These are phyloP conservation scores for Prunus padus DNA, from an alignment of 306 rosid species.

Conservation along the genomic window DNA sequence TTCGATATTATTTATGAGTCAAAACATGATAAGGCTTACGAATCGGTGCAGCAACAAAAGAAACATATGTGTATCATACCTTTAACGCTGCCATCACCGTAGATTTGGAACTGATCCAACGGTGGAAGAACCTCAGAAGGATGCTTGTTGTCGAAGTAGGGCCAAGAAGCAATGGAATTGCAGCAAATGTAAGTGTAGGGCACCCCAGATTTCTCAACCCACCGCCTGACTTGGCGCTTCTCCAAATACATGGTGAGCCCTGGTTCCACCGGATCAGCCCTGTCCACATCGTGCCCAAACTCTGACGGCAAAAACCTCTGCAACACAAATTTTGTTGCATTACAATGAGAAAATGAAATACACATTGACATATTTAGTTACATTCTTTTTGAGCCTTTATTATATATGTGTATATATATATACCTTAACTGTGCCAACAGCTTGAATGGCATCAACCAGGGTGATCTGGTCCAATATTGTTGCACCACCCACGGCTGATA, in stretches of 20 bases:
- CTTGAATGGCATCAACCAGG: conserved; percentile 50
- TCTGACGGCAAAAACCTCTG: conserved; percentile 77
- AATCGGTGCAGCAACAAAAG: too few relatives aligned
- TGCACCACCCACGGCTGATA: conserved; percentile 54
- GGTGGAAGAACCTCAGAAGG: conserved; percentile 64
- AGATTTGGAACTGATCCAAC: conserved; percentile 53
- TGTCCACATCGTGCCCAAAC: conserved; percentile 72
- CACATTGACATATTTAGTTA: background rate
- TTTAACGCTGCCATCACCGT: conserved; percentile 66
- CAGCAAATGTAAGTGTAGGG: conserved; percentile 61
- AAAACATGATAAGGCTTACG: too few relatives aligned
- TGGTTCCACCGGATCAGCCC: conserved; percentile 70
- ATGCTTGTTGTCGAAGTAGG: conserved; percentile 56
- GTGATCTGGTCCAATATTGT: conserved; percentile 46
- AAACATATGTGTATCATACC: conserved; percentile 29
- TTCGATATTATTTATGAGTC: too few relatives aligned
- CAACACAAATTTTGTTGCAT: background rate
- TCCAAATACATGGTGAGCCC: conserved; percentile 50
- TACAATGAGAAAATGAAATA: background rate
- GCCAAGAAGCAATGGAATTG: conserved; percentile 82
- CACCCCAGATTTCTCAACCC: conserved; percentile 35
- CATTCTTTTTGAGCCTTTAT: too few relatives aligned
- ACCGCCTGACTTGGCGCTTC: conserved; percentile 51
- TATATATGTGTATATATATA: too few relatives aligned
- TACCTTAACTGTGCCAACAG: conserved; percentile 56